phyloP scores from a whole-genome alignment of 1,284 basidiomycete genomes.

The Rhodotorula sp. region DNA sequence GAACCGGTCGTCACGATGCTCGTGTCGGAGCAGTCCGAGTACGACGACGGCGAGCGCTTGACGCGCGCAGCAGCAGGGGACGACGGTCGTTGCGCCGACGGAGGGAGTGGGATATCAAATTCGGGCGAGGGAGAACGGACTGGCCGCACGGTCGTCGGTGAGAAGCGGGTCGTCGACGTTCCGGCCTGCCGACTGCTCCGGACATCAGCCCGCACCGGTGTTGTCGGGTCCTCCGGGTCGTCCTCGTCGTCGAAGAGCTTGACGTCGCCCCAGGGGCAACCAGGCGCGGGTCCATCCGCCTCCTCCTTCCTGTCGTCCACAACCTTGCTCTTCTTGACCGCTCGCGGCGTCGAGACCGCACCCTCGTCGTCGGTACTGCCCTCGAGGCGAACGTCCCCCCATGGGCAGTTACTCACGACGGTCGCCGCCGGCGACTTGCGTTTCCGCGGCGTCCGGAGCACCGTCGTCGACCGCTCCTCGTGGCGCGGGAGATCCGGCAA shows the following conservation, averaged over 20 bases:
- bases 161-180: not conserved
- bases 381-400: constrained; percentile 7
- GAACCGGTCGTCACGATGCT: constrained; percentile 5
- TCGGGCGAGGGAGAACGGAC: not conserved
- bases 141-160: too few species aligned
- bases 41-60: not conserved
- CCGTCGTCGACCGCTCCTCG: not conserved
- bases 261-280: constrained; percentile 9
- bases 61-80: not conserved
- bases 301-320: not conserved
- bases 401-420: not conserved
- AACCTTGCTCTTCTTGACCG: not conserved
- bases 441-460: too few species aligned
- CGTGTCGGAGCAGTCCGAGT: not conserved
- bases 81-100: not conserved
- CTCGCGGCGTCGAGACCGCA: not conserved
- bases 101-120: not conserved
- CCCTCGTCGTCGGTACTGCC: not conserved
- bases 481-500: constrained; percentile 6
- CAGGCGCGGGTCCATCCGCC: not conserved
- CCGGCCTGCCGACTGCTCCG: not conserved
- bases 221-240: not conserved
- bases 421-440: not conserved
- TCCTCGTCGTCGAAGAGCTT: constrained; percentile 4
- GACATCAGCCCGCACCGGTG: not conserved